Conservation (phyloP, 1,284 basidiomycete species). For the Marasmius fiardii region DNA sequence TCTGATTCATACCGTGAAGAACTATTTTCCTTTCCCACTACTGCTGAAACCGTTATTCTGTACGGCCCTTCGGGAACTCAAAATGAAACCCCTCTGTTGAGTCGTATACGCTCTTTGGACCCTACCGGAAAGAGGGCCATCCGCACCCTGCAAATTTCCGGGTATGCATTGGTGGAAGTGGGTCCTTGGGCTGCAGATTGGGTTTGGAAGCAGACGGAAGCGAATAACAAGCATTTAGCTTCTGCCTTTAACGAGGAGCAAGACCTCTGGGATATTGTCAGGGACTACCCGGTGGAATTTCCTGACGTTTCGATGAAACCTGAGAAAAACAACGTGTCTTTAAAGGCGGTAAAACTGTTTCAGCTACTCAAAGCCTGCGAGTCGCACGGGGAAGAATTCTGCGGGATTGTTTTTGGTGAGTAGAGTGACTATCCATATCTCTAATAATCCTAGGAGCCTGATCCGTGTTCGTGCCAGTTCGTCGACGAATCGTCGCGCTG, state of each 20-base stretch:
- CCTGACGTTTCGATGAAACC: constrained; percentile 55
- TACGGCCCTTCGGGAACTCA: neutral
- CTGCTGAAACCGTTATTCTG: neutral
- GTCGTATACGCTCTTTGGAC: constrained; percentile 25
- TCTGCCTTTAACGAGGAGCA: constrained; percentile 17
- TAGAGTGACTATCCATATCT: constrained; percentile 6
- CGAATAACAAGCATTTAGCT: constrained; percentile 32
- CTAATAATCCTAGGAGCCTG: neutral
- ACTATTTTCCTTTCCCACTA: neutral
- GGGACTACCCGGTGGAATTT: constrained; percentile 56
- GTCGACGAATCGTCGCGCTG: constrained; percentile 38
- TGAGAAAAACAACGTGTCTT: constrained; percentile 56
- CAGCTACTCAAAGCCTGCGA: constrained; percentile 53
- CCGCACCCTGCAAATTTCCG: constrained; percentile 34
- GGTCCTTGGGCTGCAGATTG: constrained; percentile 64
- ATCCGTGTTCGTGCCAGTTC: constrained; percentile 31
- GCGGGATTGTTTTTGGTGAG: constrained; percentile 63
- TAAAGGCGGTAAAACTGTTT: constrained; percentile 58
- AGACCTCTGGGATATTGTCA: constrained; percentile 39
- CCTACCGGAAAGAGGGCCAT: neutral
- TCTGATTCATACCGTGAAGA: neutral
- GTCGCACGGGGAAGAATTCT: constrained; percentile 50
- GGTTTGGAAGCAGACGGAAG: constrained; percentile 48
- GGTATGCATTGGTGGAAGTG: constrained; percentile 44
- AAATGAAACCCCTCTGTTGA: constrained; percentile 24